Conservation (phyloP, 2,329 filamentous ascomycete genomes). For the Colletotrichum tofieldiae region DNA sequence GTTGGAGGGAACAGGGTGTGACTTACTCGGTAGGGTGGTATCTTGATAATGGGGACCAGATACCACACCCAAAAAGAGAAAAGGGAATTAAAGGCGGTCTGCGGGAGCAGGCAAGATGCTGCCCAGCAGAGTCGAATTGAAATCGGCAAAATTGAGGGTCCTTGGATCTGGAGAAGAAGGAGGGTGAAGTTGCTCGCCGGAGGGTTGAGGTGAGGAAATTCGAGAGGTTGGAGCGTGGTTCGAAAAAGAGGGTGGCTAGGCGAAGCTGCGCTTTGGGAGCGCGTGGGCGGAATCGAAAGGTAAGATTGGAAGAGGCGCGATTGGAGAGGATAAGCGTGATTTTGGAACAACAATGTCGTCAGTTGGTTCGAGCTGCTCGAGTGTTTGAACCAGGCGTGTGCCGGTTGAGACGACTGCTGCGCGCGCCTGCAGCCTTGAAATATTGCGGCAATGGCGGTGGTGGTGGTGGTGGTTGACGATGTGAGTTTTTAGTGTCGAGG, state of each 20-base stretch:
- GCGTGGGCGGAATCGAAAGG: constrained; percentile 28
- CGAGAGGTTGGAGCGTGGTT: constrained; percentile 38
- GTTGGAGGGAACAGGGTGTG: constrained; percentile 39
- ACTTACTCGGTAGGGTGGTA: constrained; percentile 40
- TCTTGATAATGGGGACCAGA: constrained; percentile 31
- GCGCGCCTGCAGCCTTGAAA: background rate
- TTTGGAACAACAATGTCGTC: constrained; percentile 5
- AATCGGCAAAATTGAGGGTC: constrained; percentile 14
- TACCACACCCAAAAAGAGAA: constrained; percentile 33
- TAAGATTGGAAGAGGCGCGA: constrained; percentile 30
- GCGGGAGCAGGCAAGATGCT: constrained; percentile 35
- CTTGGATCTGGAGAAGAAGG: constrained; percentile 9
- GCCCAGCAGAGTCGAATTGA: constrained; percentile 32
- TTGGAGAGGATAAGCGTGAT: constrained; percentile 19
- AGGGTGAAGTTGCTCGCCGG: background rate
- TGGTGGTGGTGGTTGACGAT: constrained; percentile 11
- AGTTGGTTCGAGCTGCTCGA: background rate
- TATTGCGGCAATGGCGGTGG: background rate
- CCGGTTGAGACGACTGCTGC: background rate
- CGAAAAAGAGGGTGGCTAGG: constrained; percentile 41
- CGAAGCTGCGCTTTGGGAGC: constrained; percentile 35
- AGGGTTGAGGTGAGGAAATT: constrained; percentile 32
- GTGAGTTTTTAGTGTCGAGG: constrained; percentile 19
- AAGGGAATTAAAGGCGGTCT: constrained; percentile 39
- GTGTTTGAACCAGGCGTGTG: background rate